Evolutionary conservation across 1,284 basidiomycete genomes (phyloP), one percentile per base, ranked within the genome.

Genomic region (Malassezia furfur): DNA sequence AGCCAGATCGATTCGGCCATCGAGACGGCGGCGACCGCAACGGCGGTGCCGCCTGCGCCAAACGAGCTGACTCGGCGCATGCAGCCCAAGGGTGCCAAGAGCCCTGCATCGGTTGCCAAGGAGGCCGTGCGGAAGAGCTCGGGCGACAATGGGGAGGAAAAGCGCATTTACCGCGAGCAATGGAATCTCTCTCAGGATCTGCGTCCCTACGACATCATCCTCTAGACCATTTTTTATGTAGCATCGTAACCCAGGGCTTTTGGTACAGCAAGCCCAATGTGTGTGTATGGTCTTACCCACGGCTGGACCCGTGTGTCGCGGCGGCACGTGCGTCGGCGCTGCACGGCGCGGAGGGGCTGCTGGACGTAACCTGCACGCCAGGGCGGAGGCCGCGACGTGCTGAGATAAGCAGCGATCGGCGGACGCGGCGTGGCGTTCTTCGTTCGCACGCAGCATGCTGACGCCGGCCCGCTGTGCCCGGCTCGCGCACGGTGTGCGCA

Each of bases 121-220:
- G 32, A 32, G 25, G 25, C 14, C 15, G 32, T 19, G 19, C 43
- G 31, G 21, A 47, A 32, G 35, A 25, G 9, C 31, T 5, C 21
- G 6, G 17, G n/a, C 31, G 45, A 47, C 22, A 28, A 35, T 4
- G 19, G 32, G 32, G n/a, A 25, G 21, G 45, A 47, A 4, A 32
- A 55, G 25, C 54, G 57, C 14, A 45, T 40, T 25, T 59, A 59
- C 37, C 39, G 51, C 5, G 41, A 37, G 32, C 22, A 51, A 32
- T 61, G 60, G 60, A 41, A n/a, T 9, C 35, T 54, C 14, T 22
- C 47, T 6, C 37, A 58, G 43, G 45, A 51, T 22, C 28, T 59
- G 28, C 38, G 60, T 30, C 60, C 60, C 7, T 61, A 59, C 52
- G 60, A 59, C 48, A 40, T 58, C 17, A 10, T 52, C 12, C 32